Evolutionary conservation across 345 rosid genomes (phyloP), one percentile per base, ranked within the genome.

Genomic region (Boechera stricta): DNA sequence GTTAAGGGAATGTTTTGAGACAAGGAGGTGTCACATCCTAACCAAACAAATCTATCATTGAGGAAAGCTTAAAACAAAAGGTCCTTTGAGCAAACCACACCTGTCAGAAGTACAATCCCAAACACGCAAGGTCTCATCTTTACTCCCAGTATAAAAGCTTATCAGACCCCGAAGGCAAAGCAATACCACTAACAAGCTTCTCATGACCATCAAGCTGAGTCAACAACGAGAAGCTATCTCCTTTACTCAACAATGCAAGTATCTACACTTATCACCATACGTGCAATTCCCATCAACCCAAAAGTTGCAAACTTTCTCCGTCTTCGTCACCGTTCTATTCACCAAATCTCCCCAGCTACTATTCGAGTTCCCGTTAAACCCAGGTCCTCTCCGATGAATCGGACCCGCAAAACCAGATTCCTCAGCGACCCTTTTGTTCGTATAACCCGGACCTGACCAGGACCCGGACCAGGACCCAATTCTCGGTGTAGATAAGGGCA

Each of bases 51-150:
- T 7, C 41, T 36, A 53, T 31, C 47, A 53, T 8, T 51, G 8
- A 65, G 5, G 7, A 41, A 41, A 4, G 5, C 67, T 26, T 7
- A 64, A 44, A 24, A 53, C 6, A 0, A n/a, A 58, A 3, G 18
- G 10, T 31, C 7, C 4, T 0, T 10, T 15, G 4, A n/a, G n/a
- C 45, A 72, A 61, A 72, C 15, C 5, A 47, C 73, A 95, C 99
- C 99, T 91, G 93, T 63, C 99, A 67, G 99, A 88, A 42, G 87
- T 88, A 59, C 96, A 91, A 86, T 96, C 96, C 99, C 99, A 96
- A 56, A 85, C 82, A 71, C 98, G 85, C 29, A 91, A 84, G 13
- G 97, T 85, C 79, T 86, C 96, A 76, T 96, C 98, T 81, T 89
- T 84, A 78, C 97, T 87, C 39, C 94, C 97, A 0, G 99, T 86